Conservation (phyloP, 78 protist species). For the Ministeria vibrans region DNA sequence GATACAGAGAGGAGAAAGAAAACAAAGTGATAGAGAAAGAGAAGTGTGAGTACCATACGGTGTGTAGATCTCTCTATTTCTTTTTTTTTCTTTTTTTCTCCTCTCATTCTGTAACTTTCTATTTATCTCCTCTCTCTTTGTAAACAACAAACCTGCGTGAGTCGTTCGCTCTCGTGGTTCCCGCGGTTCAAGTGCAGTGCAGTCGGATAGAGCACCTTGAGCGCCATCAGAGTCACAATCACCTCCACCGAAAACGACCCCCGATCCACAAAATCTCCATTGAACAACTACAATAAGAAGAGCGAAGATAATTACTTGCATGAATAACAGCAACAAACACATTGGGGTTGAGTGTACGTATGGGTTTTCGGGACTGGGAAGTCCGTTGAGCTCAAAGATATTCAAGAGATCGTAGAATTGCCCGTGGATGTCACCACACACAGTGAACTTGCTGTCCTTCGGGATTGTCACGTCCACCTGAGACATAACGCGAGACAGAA, state of each 20-base stretch:
- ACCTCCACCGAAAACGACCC: slow-evolving; percentile 79
- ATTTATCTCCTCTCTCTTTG: not conserved
- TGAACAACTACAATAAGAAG: slow-evolving; percentile 72
- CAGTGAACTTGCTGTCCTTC: slow-evolving; percentile 8
- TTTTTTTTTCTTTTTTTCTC: too few species aligned
- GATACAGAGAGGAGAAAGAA: not conserved
- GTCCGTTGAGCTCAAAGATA: slow-evolving; percentile 82
- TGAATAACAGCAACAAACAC: not conserved
- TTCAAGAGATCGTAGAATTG: slow-evolving; percentile 97
- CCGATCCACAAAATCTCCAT: slow-evolving; percentile 90
- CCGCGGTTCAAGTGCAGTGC: slow-evolving; percentile 36
- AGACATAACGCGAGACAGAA: not conserved
- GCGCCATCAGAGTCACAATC: slow-evolving; percentile 63
- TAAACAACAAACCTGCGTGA: not conserved
- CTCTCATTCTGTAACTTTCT: not conserved
- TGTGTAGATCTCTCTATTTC: not conserved
- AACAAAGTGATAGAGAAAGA: not conserved
- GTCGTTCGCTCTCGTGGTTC: slow-evolving; percentile 10
- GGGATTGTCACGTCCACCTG: not conserved
- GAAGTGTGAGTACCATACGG: not conserved
- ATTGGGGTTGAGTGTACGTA: not conserved
- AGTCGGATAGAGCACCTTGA: slow-evolving; percentile 71
- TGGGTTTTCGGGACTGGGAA: not conserved
- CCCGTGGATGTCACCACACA: slow-evolving; percentile 99
- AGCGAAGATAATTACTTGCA: not conserved